Conservation (phyloP, 2,329 filamentous ascomycete genomes). For the Aureobasidium sp. region DNA sequence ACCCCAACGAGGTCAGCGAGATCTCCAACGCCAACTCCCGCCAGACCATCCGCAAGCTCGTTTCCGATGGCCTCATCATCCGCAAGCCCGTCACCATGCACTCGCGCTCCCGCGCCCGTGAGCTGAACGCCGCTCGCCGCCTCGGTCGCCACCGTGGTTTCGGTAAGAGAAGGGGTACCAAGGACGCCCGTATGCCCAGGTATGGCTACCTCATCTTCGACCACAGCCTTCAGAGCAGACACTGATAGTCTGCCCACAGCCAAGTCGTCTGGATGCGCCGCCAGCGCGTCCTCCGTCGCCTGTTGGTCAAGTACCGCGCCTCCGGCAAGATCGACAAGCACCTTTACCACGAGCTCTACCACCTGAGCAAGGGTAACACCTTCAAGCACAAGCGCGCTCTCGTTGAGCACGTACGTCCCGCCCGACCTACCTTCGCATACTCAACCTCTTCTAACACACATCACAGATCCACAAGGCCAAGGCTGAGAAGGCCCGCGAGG, state of each 20-base stretch:
- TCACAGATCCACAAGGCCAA: slow-evolving; percentile 97
- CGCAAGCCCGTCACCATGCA: slow-evolving; percentile 99
- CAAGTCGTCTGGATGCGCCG: slow-evolving; percentile 99
- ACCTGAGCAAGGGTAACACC: slow-evolving; percentile 99
- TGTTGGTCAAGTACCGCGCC: slow-evolving; percentile 99
- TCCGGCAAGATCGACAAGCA: slow-evolving; percentile 99
- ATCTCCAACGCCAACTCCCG: slow-evolving; percentile 99
- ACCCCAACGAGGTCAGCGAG: slow-evolving; percentile 98
- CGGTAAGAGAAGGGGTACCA: slow-evolving; percentile 99
- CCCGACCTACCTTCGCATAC: slow-evolving; percentile 23
- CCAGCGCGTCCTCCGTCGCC: slow-evolving; percentile 96
- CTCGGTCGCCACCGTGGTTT: slow-evolving; percentile 97
- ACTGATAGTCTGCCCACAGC: slow-evolving; percentile 45
- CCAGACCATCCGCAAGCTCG: slow-evolving; percentile 99
- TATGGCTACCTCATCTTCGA: slow-evolving; percentile 43
- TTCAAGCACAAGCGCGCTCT: slow-evolving; percentile 99
- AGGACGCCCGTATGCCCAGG: slow-evolving; percentile 98
- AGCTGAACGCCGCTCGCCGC: slow-evolving; percentile 87
- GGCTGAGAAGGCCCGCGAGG: slow-evolving; percentile 97
- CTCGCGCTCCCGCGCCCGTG: slow-evolving; percentile 92
- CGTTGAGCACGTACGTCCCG: slow-evolving; percentile 91
- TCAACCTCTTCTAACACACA: slow-evolving; percentile 14
- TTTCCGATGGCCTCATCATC: slow-evolving; percentile 99
- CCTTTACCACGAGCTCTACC: slow-evolving; percentile 99
- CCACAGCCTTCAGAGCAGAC: slow-evolving; percentile 5